Conservation (phyloP, 768 basidiomycete genomes). For the Podaxis sp. region DNA sequence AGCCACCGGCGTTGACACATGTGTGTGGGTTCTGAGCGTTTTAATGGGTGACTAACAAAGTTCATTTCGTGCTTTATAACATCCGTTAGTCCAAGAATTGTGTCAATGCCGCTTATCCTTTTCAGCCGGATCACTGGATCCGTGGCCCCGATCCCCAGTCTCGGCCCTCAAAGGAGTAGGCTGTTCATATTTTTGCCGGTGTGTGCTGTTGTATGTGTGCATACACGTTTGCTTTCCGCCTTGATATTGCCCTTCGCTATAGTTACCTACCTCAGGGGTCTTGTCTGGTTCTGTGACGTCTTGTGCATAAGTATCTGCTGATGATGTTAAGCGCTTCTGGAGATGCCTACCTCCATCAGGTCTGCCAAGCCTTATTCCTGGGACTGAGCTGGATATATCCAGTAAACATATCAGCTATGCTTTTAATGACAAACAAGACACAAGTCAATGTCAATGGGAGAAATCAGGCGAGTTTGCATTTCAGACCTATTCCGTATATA, state of each 20-base stretch:
- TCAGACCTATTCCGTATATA: neutral
- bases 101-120: neutral
- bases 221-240: neutral
- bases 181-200: neutral
- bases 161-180: neutral
- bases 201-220: neutral
- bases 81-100: neutral
- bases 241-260: neutral
- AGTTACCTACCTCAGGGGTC: constrained; percentile 1
- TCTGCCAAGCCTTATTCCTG: neutral
- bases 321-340: neutral
- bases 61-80: neutral
- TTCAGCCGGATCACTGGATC: constrained; percentile 2
- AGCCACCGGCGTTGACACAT: constrained; percentile 5
- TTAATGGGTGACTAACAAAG: constrained; percentile 1
- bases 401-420: neutral
- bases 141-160: neutral
- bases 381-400: neutral
- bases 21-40: neutral
- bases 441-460: neutral
- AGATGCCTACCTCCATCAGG: neutral
- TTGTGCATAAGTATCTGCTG: neutral
- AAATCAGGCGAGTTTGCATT: neutral
- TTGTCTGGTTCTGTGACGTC: neutral
- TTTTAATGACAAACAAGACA: neutral